These are phyloP conservation scores for Cudoniella acicularis DNA, from an alignment of 495 filamentous ascomycete genomes.

Conservation along the genomic window DNA sequence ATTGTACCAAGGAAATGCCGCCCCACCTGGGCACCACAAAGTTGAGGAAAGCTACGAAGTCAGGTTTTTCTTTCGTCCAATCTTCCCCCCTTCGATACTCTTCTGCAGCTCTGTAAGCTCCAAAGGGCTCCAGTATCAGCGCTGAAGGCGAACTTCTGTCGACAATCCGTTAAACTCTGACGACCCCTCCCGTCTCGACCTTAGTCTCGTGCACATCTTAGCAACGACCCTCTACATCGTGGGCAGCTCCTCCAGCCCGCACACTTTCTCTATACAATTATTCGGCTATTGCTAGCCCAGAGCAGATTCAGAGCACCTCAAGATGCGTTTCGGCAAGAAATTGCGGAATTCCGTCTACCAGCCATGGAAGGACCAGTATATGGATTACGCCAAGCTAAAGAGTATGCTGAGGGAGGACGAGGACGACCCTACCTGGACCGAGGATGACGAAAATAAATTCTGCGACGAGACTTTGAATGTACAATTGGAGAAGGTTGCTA, in stretches of 20 bases:
- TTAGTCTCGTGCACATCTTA: too few species aligned
- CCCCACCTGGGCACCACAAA: not conserved
- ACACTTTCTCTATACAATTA: too few species aligned
- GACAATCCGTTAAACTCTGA: too few species aligned
- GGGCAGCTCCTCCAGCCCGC: too few species aligned
- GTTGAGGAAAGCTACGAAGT: not conserved
- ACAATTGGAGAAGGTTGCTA: slow-evolving; percentile 91
- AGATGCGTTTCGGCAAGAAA: slow-evolving; percentile 90
- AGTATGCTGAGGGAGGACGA: slow-evolving; percentile 75
- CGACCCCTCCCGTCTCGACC: too few species aligned
- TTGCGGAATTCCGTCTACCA: slow-evolving; percentile 73
- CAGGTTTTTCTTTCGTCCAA: not conserved
- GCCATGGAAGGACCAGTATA: slow-evolving; percentile 90
- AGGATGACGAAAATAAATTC: slow-evolving; percentile 90
- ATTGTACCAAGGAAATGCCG: too few species aligned
- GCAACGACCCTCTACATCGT: too few species aligned
- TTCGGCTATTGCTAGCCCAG: too few species aligned
- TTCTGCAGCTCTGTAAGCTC: too few species aligned
- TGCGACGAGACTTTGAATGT: slow-evolving; percentile 92
- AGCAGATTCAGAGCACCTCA: slow-evolving; percentile 7
- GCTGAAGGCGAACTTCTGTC: too few species aligned
- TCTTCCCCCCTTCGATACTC: too few species aligned
- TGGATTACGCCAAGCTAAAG: slow-evolving; percentile 94
- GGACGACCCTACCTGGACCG: slow-evolving; percentile 72
- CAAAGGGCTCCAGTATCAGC: too few species aligned